A percentile compares a stretch with the other conserved stretches of the same genome.
Conservation (phyloP, 306 rosid species). For the Clitoria ternatea region DNA sequence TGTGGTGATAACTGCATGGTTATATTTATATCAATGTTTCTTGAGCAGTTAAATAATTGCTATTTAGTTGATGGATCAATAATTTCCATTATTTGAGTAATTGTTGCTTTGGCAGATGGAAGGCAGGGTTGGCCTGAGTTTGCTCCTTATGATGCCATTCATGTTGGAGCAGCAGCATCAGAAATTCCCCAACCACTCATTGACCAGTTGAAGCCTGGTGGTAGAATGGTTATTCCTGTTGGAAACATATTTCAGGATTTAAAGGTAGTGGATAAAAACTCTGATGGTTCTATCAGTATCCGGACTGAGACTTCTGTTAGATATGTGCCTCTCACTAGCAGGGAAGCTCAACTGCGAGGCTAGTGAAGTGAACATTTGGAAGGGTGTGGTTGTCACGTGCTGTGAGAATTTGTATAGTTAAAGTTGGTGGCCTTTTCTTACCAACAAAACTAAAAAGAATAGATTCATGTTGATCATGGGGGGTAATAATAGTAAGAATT, state of each 20-base stretch:
- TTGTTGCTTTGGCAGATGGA: slow-evolving; percentile 57
- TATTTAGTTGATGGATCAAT: neutral
- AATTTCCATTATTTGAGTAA: neutral
- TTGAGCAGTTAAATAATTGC: slow-evolving; percentile 4
- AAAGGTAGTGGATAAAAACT: slow-evolving; percentile 76
- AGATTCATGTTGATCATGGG: slow-evolving; percentile 7
- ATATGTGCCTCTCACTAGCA: slow-evolving; percentile 89
- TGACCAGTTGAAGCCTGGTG: slow-evolving; percentile 92
- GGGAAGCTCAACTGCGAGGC: slow-evolving; percentile 70
- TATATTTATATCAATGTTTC: neutral
- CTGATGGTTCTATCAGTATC: slow-evolving; percentile 63
- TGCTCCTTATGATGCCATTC: slow-evolving; percentile 92
- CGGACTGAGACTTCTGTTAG: slow-evolving; percentile 75
- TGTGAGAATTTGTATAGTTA: slow-evolving; percentile 24
- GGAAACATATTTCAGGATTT: slow-evolving; percentile 79
- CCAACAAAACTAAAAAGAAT: neutral
- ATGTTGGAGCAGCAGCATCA: slow-evolving; percentile 92
- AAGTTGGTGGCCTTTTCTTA: neutral
- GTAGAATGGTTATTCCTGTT: slow-evolving; percentile 95
- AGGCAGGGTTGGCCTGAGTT: slow-evolving; percentile 83
- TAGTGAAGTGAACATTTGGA: slow-evolving; percentile 4
- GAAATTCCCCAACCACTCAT: slow-evolving; percentile 82
- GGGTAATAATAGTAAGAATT: neutral
- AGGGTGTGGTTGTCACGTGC: neutral
- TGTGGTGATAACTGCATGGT: neutral